These are phyloP conservation scores for Phytophthora pisi DNA, from an alignment of 352 stramenopile species.

Conservation along the genomic window DNA sequence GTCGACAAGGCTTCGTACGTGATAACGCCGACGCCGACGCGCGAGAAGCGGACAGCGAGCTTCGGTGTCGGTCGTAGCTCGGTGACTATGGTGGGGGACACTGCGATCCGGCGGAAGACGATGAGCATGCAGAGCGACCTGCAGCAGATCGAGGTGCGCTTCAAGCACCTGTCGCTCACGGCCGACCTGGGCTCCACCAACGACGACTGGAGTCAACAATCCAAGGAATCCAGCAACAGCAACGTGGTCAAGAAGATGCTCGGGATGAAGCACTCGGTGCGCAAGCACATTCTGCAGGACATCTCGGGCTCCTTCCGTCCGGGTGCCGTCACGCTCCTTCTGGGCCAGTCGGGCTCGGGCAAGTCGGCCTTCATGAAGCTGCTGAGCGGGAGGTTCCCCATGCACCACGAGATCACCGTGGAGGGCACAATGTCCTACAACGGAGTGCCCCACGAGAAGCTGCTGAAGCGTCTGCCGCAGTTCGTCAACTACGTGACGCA, in stretches of 20 bases:
- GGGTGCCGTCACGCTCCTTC: constrained; percentile 5
- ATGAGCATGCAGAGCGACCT: constrained; percentile 2
- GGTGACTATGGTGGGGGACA: background rate
- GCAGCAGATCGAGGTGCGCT: constrained; percentile 3
- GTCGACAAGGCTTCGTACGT: constrained; percentile 2
- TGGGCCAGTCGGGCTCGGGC: constrained; percentile 4
- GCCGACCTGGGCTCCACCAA: background rate
- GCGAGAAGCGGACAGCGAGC: background rate
- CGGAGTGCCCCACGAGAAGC: background rate
- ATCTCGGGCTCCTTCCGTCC: constrained; percentile 10
- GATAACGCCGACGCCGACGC: constrained; percentile 1
- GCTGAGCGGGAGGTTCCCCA: constrained; percentile 6
- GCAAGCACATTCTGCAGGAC: constrained; percentile 9
- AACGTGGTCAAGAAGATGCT: background rate
- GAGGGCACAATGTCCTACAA: constrained; percentile 5
- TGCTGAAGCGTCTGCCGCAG: background rate
- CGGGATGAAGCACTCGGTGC: background rate
- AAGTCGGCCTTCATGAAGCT: constrained; percentile 12
- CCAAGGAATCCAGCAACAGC: background rate
- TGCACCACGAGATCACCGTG: background rate
- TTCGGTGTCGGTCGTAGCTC: background rate
- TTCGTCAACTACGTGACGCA: constrained; percentile 14
- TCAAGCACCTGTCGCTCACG: constrained; percentile 8
- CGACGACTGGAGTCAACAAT: background rate
- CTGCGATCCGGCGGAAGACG: background rate